Base-by-base conservation (phyloP, 2,329 filamentous ascomycete genomes). In the Macrophomina pseudophaseolina region DNA sequence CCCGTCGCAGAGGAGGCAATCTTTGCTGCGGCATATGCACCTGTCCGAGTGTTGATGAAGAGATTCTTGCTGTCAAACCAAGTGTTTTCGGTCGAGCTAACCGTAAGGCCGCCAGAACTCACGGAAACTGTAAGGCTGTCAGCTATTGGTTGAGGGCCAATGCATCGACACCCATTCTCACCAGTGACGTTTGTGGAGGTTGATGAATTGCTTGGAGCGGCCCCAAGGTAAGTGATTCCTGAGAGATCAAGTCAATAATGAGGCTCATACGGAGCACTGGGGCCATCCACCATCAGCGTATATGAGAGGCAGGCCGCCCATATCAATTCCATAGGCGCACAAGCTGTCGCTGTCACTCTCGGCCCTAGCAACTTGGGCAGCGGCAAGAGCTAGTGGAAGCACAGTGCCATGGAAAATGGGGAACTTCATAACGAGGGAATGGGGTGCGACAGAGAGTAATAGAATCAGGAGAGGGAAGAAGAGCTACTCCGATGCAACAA, bases 31-130 rank as follows among this genome's bases (percentile, higher is more conserved):
- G 48, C 63, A n/a, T 56, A 65, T 32, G 63, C 63, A 14, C 32
- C 52, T 28, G 40, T 18, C 30, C 16, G 7, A 11, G 28, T 23
- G n/a, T 65, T 38, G 52, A 65, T 40, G 23, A 35, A 65, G 28
- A 65, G n/a, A n/a, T 33, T 54, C 40, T 65, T 65, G 40, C 38
- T 65, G 40, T 16, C 63, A 23, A 51, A 16, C 63, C 63, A 65
- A 9, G 38, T 35, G n/a, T 11, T 23, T 5, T 44, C 42, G 5
- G 42, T 54, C 30, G 51, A 40, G 8, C 5, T 33, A 11, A 48
- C 40, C 5, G 40, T 12, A 18, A 65, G 12, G 49, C 46, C 23
- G 9, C 62, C 63, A 30, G 52, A 46, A 5, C 5, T 49, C 30
- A 65, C n/a, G 8, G 33, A n/a, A 23, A 53, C 52, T 65, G 42